phyloP scores from a whole-genome alignment of 2,329 filamentous ascomycete genomes.

The Cytospora piceicola region DNA sequence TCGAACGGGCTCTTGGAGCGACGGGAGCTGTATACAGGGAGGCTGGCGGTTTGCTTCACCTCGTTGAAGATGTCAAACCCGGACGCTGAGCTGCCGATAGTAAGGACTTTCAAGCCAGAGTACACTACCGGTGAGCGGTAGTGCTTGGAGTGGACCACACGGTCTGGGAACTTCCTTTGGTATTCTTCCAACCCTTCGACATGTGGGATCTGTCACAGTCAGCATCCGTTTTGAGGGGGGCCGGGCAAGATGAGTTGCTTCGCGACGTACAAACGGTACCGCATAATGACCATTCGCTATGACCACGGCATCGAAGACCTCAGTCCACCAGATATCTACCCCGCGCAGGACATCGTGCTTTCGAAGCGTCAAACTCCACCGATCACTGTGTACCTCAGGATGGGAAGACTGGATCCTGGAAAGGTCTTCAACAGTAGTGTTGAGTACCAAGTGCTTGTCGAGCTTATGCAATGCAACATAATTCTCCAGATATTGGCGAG shows the following conservation, averaged over 20 bases:
- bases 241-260: not conserved
- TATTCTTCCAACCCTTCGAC: constrained; percentile 51
- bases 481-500: constrained; percentile 58
- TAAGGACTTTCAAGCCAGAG: constrained; percentile 41
- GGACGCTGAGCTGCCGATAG: constrained; percentile 51
- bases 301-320: constrained; percentile 51
- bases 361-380: constrained; percentile 54
- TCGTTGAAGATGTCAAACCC: constrained; percentile 47
- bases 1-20: constrained; percentile 56
- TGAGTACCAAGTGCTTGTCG: constrained; percentile 51
- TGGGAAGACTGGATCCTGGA: constrained; percentile 37
- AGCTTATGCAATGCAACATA: constrained; percentile 57
- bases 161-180: constrained; percentile 43
- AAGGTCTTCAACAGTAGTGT: constrained; percentile 57
- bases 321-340: constrained; percentile 58
- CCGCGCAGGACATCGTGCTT: constrained; percentile 48
- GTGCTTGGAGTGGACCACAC: constrained; percentile 50
- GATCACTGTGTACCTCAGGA: constrained; percentile 26
- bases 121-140: constrained; percentile 47
- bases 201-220: constrained; percentile 44
- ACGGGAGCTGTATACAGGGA: constrained; percentile 56
- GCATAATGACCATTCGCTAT: constrained; percentile 51
- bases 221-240: not conserved
- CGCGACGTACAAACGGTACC: constrained; percentile 47
- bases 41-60: constrained; percentile 41